Evolutionary conservation across 1,284 basidiomycete species (phyloP), one percentile per base, ranked within the genome.

Genomic region (Trametes polyzona): DNA sequence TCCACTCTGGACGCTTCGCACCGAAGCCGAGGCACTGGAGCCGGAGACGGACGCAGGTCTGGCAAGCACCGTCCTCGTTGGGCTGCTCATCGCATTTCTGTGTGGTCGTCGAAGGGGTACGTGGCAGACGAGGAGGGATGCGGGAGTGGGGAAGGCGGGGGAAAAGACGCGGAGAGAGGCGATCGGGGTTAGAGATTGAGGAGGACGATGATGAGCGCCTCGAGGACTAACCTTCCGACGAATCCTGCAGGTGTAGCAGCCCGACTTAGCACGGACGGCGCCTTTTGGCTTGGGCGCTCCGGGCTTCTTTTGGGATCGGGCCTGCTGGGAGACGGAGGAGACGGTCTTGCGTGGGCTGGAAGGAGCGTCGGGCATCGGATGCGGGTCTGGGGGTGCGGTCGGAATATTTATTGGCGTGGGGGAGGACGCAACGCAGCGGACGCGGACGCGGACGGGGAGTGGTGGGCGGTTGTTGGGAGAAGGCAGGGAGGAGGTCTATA

Each of bases 11-110:
- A 47, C 92, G 84, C 67, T 92, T 92, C 19, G 83, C 82, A 41
- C 90, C 89, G 69, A 90, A 94, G 23, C 92, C 92, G 41, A 94
- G 82, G 64, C 92, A 94, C 62, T 94, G 87, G n/a, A 94, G 80
- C 29, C 85, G 81, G 26, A 94, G 83, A 44, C 92, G 86, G 35
- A 82, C 78, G 64, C 92, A 94, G 1, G 90, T 92, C 65, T 82
- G 77, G 74, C 92, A 94, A 12, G 79, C 77, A 19, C 86, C 87
- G 8, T 83, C 76, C 7, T 69, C 68, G 63, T 84, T 84, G 46
- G 77, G 81, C 64, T 83, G 78, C 69, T 93, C 91, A 71, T 93
- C 91, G 72, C 91, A 93, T 81, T 92, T 92, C 91, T 93, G 69
- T 49, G 55, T 29, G 2, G 43, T 23, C 24, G 53, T 40, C n/a